phyloP scores from a whole-genome alignment of 2,329 filamentous ascomycete species.

The Cryphonectria carpinicola region DNA sequence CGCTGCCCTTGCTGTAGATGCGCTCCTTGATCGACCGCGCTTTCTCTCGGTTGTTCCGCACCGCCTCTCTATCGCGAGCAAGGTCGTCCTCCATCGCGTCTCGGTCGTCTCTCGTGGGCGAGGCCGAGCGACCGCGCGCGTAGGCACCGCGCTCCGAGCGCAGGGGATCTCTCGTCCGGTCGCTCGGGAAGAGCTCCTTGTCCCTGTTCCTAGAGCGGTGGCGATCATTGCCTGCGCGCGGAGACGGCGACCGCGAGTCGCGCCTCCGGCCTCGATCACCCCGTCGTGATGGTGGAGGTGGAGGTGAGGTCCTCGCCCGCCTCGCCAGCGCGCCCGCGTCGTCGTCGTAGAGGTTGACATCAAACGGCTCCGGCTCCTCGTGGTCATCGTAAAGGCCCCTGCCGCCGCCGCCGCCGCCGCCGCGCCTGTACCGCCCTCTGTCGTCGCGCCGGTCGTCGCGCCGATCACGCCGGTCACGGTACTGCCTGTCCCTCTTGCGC shows the following conservation, averaged over 20 bases:
- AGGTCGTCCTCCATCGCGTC: conserved; percentile 40
- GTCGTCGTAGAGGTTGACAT: conserved; percentile 83
- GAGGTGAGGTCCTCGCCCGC: conserved; percentile 29
- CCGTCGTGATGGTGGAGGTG: background rate
- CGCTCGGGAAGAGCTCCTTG: conserved; percentile 64
- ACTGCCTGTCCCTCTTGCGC: conserved; percentile 61
- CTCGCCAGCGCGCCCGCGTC: conserved; percentile 47
- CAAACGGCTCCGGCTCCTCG: conserved; percentile 57
- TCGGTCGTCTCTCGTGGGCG: conserved; percentile 50
- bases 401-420: conserved; percentile 40
- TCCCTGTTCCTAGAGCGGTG: conserved; percentile 47
- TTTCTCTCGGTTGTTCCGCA: conserved; percentile 46
- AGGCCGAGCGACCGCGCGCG: conserved; percentile 55
- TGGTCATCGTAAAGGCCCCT: conserved; percentile 62
- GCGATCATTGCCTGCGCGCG: conserved; percentile 34
- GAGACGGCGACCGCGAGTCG: conserved; percentile 24
- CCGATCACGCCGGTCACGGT: conserved; percentile 50
- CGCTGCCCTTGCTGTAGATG: conserved; percentile 42
- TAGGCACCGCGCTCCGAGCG: conserved; percentile 36
- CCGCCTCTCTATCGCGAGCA: conserved; percentile 36
- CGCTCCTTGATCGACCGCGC: conserved; percentile 51
- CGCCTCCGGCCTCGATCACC: conserved; percentile 17
- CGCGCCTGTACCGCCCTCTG: conserved; percentile 48
- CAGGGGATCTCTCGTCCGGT: conserved; percentile 31
- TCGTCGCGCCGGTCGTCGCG: conserved; percentile 34